Evolutionary conservation across 1,284 basidiomycete species (phyloP).

Genomic region (Heterobasidion annosum): DNA sequence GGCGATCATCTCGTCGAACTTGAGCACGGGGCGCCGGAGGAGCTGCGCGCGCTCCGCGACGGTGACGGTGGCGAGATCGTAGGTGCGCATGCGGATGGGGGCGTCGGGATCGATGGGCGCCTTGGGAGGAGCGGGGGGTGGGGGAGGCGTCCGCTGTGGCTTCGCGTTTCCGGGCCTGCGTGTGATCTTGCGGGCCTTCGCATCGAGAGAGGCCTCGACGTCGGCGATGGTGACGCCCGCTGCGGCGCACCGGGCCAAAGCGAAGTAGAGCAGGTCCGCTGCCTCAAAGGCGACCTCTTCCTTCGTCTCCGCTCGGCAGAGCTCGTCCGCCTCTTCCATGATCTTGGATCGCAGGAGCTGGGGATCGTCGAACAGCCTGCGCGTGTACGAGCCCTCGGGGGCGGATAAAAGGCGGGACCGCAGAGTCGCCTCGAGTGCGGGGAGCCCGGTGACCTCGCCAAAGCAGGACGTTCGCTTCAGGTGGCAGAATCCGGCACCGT

Average conservation of each 20-base stretch:
- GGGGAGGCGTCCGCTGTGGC: conserved; percentile 57
- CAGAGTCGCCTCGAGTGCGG: conserved; percentile 80
- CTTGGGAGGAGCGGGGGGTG: conserved; percentile 19
- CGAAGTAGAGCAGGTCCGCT: conserved; percentile 94
- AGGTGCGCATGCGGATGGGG: conserved; percentile 72
- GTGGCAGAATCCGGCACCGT: conserved; percentile 93
- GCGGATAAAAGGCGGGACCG: conserved; percentile 66
- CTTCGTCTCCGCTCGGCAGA: conserved; percentile 76
- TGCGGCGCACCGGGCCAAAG: conserved; percentile 79
- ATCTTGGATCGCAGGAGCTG: conserved; percentile 87
- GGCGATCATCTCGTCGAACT: conserved; percentile 89
- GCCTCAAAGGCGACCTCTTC: conserved; percentile 95
- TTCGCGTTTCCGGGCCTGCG: conserved; percentile 93
- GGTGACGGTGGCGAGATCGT: conserved; percentile 47
- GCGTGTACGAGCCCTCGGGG: conserved; percentile 90
- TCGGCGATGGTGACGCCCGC: conserved; percentile 82
- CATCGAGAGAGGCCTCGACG: conserved; percentile 80
- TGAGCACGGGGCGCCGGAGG: conserved; percentile 86
- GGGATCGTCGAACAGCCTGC: conserved; percentile 78
- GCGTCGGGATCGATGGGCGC: conserved; percentile 23
- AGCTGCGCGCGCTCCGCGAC: conserved; percentile 56
- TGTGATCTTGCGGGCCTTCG: conserved; percentile 83
- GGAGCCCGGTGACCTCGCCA: conserved; percentile 66
- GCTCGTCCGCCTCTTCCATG: conserved; percentile 96
- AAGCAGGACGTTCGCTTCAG: conserved; percentile 84